Evolutionary conservation across 2,329 filamentous ascomycete species (phyloP), one percentile per base, ranked within the genome.

Genomic region (Verticillium tricorpus): DNA sequence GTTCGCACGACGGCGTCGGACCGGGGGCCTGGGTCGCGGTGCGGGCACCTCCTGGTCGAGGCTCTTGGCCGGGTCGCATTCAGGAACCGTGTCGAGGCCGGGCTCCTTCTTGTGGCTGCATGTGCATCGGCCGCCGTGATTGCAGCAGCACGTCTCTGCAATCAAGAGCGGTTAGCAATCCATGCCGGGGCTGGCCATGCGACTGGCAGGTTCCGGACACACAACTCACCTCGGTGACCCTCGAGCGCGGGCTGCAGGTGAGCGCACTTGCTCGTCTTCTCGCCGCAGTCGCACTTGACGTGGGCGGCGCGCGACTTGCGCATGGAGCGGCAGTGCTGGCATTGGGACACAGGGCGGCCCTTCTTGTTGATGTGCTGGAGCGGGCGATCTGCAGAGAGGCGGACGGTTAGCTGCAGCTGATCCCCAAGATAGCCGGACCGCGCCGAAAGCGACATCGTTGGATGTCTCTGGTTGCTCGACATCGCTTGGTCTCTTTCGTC

Each of bases 281-380:
- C 92, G 74, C 92, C 93, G 77, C 95, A 99, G 78, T 98, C 93
- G 80, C 95, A 99, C 78, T 95, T 96, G 73, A 95, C 87, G 78
- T 98, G 95, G 67, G 94, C 92, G 63, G 93, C 89, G 71, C 95
- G 92, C 77, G 92, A 94, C 84, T 98, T 98, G 80, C 95, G 93
- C 83, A 96, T 90, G 68, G 90, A 87, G 76, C 95, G 94, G 80
- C 95, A 99, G 80, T 99, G 95, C 69, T 92, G 87, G 79, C 95
- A 99, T 88, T 99, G 95, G 70, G 95, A 97, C 69, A 98, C 93
- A 65, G 95, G 95, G 66, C 94, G 91, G 72, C 94, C 94, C 82
- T 98, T 98, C 77, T 96, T 97, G 78, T 96, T 96, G 81, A 97
- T 96, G 76, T 96, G 92, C 73, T 92, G 90, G 67, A 98, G 85